Evolutionary conservation across 441 rosid genomes (phyloP), one percentile per base, ranked within the genome.

Genomic region (Raphanus hybrid): DNA sequence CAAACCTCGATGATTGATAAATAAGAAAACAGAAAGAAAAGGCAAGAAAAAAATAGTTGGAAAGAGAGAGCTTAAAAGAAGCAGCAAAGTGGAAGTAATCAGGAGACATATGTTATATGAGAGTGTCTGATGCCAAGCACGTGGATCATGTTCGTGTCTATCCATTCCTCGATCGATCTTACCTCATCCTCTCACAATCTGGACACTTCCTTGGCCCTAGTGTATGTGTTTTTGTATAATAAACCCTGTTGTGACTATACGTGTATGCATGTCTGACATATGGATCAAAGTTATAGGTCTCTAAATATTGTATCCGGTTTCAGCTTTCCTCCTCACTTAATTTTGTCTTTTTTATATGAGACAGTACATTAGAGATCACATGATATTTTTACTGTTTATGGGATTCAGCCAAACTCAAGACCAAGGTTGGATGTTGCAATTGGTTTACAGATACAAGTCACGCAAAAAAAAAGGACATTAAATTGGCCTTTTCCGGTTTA

Each of bases 101-200:
- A 35, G 27, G 69, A 72, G 89, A 90, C 94, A 88, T 83, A 75
- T 90, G 92, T 83, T 75, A 64, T 55, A 50, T 39, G 71, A 12
- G 9, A 4, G 37, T 75, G 85, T 66, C 50, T 55, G 70, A 54
- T 64, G 77, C 35, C 64, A 23, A 86, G 82, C 91, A 86, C 87
- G 91, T 84, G 79, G 55, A 32, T n/a, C 67, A 20, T 64, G 67
- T 41, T 79, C 78, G 75, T 74, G 78, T 79, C 74, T 64, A 73
- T 79, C 75, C 54, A 74, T 39, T 68, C 20, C 35, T 67, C 59
- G 70, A 64, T 39, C 77, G 70, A 64, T 41, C 77, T 73, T 78
- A 73, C 77, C 70, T 54, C 70, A 67, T 78, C 62, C 16, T 68
- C 67, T 73, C 32, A 29, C 32, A 29, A 29, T 29, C 32, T 29